Percentiles rank a stretch among this genome's conserved stretches.
phyloP scores from a whole-genome alignment of 202 grass and related monocot genomes.

The Schoenoplectus tabernaemontani region DNA sequence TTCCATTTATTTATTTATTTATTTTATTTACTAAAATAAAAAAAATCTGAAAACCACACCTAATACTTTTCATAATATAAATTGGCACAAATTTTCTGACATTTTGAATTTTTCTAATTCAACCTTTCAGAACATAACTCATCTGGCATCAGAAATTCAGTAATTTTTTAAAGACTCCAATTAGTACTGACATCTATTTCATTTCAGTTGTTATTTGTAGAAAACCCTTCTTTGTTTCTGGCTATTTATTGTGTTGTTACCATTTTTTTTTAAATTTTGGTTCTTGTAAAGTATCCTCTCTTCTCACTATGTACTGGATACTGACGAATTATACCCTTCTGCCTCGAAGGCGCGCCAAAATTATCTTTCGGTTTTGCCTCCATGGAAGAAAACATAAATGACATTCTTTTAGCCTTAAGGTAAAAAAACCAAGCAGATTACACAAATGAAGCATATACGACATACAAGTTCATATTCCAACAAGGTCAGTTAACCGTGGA shows the following conservation, averaged over 20 bases:
- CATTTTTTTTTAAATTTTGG: background rate
- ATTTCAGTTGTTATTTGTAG: background rate
- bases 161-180: background rate
- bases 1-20: no score
- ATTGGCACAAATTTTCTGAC: background rate
- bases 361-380: background rate
- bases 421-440: background rate
- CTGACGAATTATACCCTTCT: background rate
- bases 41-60: background rate
- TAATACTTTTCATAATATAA: slow-evolving; percentile 2
- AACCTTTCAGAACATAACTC: background rate
- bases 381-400: no score
- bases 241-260: background rate
- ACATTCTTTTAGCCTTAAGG: background rate
- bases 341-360: background rate
- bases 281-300: background rate
- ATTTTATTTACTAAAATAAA: no score
- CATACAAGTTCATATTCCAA: background rate
- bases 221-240: background rate
- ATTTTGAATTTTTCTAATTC: background rate
- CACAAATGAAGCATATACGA: background rate
- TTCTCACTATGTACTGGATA: background rate
- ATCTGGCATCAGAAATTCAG: background rate
- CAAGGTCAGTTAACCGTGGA: background rate
- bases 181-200: background rate